Conservation (phyloP, 176 grass and related monocot species). For the Phragmites australis region DNA sequence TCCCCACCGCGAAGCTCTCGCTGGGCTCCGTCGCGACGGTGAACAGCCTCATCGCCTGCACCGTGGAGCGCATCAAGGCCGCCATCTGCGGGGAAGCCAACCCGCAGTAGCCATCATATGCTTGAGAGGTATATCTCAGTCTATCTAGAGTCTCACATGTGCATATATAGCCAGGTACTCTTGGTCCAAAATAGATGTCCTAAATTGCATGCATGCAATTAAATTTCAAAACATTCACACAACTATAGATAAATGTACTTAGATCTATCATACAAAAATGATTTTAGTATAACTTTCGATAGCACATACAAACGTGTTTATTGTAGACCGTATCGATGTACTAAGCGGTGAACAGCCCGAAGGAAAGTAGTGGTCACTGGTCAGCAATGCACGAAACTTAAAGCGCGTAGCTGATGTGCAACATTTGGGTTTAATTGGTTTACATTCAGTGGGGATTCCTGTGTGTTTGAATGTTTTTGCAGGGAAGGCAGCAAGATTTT, state of each 20-base stretch:
- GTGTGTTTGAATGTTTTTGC: background rate
- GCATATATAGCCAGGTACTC: too few species aligned
- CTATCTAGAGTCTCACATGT: too few species aligned
- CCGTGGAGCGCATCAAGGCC: slow-evolving; percentile 84
- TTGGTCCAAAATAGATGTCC: too few species aligned
- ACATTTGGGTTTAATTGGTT: background rate
- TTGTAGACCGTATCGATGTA: too few species aligned
- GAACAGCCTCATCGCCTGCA: slow-evolving; percentile 92
- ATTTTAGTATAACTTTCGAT: too few species aligned
- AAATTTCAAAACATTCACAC: background rate
- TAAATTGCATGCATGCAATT: background rate
- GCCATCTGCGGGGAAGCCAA: slow-evolving; percentile 69
- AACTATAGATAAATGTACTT: too few species aligned
- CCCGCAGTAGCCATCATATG: slow-evolving; percentile 36
- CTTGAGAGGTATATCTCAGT: slow-evolving; percentile 6
- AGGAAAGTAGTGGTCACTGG: too few species aligned
- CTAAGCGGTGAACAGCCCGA: too few species aligned
- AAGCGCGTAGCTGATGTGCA: too few species aligned
- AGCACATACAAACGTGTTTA: too few species aligned
- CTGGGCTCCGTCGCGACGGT: slow-evolving; percentile 88
- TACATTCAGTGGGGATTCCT: background rate
- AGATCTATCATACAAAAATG: too few species aligned
- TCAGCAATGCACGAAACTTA: too few species aligned
- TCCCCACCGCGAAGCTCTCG: slow-evolving; percentile 86
- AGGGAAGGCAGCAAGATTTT: slow-evolving; percentile 38